Evolutionary conservation across 202 grass and related monocot species (phyloP), one percentile per base, ranked within the genome.

Genomic region (Cymbopogon flexuosus): DNA sequence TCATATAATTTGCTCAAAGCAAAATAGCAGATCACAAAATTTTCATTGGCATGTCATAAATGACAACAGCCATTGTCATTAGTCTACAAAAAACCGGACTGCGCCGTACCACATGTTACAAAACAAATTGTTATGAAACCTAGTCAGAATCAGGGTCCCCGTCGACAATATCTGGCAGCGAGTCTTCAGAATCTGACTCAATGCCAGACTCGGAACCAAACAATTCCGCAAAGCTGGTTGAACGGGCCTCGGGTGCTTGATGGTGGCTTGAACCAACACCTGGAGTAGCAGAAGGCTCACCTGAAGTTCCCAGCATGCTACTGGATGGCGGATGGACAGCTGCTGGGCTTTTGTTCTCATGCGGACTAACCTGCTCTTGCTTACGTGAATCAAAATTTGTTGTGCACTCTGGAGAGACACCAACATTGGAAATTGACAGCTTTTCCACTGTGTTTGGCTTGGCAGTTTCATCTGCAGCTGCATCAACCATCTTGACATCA

Each of bases 111-210:
- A 0, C n/a, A 54, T n/a, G 52, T 56, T 56, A 56, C 52, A 56
- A 56, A 14, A 46, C 9, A 23, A 5, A 31, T 35, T n/a, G 33
- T 19, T 61, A 63, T 10, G 18, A 79, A 56, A 49, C 65, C 54
- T 88, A 90, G 45, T 91, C 91, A 3, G 87, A 84, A 18, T 97
- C 83, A 19, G 87, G 87, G 67, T 89, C 87, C 0, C 59, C 83
- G 13, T 89, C 83, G 4, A 92, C 64, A 41, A 97, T 87, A 75
- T 67, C 84, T 37, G 94, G 94, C 36, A 90, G 33, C 8, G 85
- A 87, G 85, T 88, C 83, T 36, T 74, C 84, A 0, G 89, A 93
- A 0, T 86, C 88, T 1, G 81, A 88, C 15, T 79, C 77, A 10
- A 41, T 35, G 1, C 46, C 77, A 40, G 77, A 79, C 0, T 88